A percentile compares a stretch with the other conserved stretches of the same genome.
These are phyloP conservation scores for Xerocomus minutiporus DNA, from an alignment of 1,284 basidiomycete species.

Conservation along the genomic window DNA sequence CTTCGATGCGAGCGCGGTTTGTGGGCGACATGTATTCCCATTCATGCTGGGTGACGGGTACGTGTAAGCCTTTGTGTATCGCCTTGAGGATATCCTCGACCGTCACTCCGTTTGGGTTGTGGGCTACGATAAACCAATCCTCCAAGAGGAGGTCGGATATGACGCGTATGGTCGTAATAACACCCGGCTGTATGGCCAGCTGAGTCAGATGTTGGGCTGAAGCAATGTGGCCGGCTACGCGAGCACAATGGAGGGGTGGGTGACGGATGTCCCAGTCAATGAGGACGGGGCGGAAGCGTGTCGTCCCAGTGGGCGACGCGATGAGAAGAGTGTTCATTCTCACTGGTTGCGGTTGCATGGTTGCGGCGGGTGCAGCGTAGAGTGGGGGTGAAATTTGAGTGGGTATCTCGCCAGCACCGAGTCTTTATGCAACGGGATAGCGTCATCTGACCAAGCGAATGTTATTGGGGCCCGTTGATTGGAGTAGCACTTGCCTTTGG, in stretches of 20 bases:
- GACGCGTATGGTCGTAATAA: conserved; percentile 35
- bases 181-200: conserved; percentile 41
- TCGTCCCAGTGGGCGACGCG: conserved; percentile 13
- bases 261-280: conserved; percentile 49
- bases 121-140: conserved; percentile 34
- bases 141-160: conserved; percentile 44
- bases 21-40: conserved; percentile 40
- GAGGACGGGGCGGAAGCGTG: conserved; percentile 10
- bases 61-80: conserved; percentile 38
- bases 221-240: conserved; percentile 16
- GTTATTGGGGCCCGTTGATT: conserved; percentile 6
- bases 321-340: conserved; percentile 20
- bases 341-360: conserved; percentile 19
- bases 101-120: conserved; percentile 42
- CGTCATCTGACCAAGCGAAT: background rate
- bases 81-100: conserved; percentile 44
- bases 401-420: background rate
- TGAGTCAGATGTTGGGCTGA: conserved; percentile 34
- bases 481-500: conserved; percentile 19
- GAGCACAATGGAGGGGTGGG: conserved; percentile 34
- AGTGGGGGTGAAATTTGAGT: background rate
- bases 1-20: conserved; percentile 39
- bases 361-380: conserved; percentile 5
- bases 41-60: conserved; percentile 37
- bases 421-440: conserved; percentile 21